These are phyloP conservation scores for Stephanodiscus minutulus DNA, from an alignment of 108 stramenopile genomes.

Conservation along the genomic window DNA sequence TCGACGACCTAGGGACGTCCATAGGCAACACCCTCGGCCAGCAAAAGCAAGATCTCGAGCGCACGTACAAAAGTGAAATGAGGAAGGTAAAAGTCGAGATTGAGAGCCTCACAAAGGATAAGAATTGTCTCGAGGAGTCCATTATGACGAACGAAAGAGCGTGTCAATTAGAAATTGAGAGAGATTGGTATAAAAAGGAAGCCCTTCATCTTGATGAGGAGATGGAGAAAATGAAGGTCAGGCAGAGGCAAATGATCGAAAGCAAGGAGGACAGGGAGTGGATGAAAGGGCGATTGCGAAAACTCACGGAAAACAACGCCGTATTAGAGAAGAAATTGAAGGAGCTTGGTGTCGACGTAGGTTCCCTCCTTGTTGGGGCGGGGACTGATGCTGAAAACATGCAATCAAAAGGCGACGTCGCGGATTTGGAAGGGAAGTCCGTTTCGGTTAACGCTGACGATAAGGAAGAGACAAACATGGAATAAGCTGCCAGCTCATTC, in stretches of 20 bases:
- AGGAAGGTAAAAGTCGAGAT: constrained; percentile 19
- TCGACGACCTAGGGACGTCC: constrained; percentile 22
- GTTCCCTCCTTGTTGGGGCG: not conserved
- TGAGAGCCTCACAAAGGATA: constrained; percentile 25
- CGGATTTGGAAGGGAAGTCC: not conserved
- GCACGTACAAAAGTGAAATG: constrained; percentile 21
- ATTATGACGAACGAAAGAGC: constrained; percentile 44
- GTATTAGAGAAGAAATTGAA: constrained; percentile 26
- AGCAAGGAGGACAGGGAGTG: constrained; percentile 31
- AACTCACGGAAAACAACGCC: constrained; percentile 15
- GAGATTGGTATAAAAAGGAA: constrained; percentile 56
- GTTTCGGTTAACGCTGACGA: not conserved
- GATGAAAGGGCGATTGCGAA: constrained; percentile 32
- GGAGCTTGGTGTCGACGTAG: constrained; percentile 15
- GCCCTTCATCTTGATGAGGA: constrained; percentile 42
- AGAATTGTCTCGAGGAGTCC: constrained; percentile 32
- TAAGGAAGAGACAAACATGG: not conserved
- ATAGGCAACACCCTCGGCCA: constrained; percentile 8
- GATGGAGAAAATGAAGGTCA: constrained; percentile 26
- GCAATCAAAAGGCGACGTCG: not conserved
- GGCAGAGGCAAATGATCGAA: constrained; percentile 30
- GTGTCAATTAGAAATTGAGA: constrained; percentile 39
- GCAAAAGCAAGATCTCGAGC: constrained; percentile 36
- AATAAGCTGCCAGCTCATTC: too few species aligned
- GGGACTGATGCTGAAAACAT: not conserved